Base-by-base conservation (phyloP, 1,284 basidiomycete species). In the Bondarzewia mesenterica region DNA sequence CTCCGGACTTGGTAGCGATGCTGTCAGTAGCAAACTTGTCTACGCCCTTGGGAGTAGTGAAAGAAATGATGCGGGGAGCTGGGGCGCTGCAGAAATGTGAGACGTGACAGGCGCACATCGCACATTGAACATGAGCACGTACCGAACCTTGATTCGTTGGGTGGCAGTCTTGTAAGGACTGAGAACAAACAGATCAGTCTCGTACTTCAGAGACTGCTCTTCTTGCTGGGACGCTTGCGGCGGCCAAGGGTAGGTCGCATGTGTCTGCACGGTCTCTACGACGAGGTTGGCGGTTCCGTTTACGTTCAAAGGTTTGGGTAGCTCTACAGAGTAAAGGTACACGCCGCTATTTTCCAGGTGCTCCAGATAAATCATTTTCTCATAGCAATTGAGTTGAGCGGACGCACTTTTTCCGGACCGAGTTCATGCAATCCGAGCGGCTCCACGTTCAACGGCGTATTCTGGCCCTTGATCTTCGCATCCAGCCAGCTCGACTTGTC, bases 61-160 rank as follows among this genome's bases (percentile, higher is more conserved):
- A 82, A 20, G 81, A 84, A 54, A 81, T 70, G 50, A 93, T 74
- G 46, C 76, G 74, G 1, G 87, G 81, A 12, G 74, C 70, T 3
- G 84, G 75, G 22, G 86, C 68, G 61, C 89, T 92, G 58, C 4
- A 12, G 2, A 37, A 42, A 35, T 25, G 20, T 48, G 23, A 36
- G 32, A 22, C 25, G 36, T 23, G 15, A 26, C 46, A 39, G 46
- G 20, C 36, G 21, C 25, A 15, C 15, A 26, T 7, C 20, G 25
- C 10, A 46, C 16, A 2, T 14, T 18, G n/a, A 46, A 15, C 27
- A 38, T 48, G 46, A 35, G 15, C 18, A 42, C 80, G 45, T 57
- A 91, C 89, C 82, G 83, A 52, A 96, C 68, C 70, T 94, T 95
- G 36, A 90, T 86, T 35, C 89, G 75, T 63, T 93, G 92, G 18